These are phyloP conservation scores for Sporisorium iseilematis-ciliati DNA, from an alignment of 1,284 basidiomycete genomes.

Conservation along the genomic window DNA sequence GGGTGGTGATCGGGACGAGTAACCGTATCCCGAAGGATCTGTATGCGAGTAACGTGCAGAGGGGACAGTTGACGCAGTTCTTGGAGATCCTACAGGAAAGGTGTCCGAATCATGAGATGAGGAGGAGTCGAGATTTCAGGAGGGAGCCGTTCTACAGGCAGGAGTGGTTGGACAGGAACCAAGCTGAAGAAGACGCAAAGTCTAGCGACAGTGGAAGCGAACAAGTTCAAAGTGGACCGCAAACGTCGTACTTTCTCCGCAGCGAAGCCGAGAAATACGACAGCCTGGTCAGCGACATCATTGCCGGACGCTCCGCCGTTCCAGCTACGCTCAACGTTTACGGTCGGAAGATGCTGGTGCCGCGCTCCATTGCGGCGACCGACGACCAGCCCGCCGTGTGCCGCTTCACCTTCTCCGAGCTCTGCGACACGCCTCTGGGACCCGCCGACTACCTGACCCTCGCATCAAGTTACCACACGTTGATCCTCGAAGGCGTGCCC, in stretches of 20 bases:
- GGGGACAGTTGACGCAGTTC: conserved; percentile 74
- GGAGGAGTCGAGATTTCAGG: conserved; percentile 69
- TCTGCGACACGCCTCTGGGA: conserved; percentile 78
- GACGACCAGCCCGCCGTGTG: conserved; percentile 69
- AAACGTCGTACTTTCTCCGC: conserved; percentile 52
- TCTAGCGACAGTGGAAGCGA: too few relatives aligned
- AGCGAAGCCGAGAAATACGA: conserved; percentile 46
- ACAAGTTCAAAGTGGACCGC: not conserved
- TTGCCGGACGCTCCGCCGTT: conserved; percentile 16
- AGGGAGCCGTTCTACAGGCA: conserved; percentile 68
- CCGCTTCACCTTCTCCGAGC: conserved; percentile 76
- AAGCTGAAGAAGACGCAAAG: not conserved
- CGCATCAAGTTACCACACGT: conserved; percentile 75
- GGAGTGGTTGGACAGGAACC: conserved; percentile 44
- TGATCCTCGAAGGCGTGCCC: conserved; percentile 77
- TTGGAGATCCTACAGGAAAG: conserved; percentile 76
- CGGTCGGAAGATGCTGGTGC: conserved; percentile 74
- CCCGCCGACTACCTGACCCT: conserved; percentile 80
- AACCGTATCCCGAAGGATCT: conserved; percentile 79
- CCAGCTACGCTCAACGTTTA: conserved; percentile 71
- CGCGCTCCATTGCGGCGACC: conserved; percentile 70
- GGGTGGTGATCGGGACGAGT: conserved; percentile 75
- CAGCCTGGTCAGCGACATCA: conserved; percentile 12
- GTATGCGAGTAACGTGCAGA: conserved; percentile 79
- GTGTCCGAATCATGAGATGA: conserved; percentile 76